Percentiles rank a stretch among this genome's conserved stretches.
These are phyloP conservation scores for Nothophoma quercina DNA, from an alignment of 2,329 filamentous ascomycete species.

Conservation along the genomic window DNA sequence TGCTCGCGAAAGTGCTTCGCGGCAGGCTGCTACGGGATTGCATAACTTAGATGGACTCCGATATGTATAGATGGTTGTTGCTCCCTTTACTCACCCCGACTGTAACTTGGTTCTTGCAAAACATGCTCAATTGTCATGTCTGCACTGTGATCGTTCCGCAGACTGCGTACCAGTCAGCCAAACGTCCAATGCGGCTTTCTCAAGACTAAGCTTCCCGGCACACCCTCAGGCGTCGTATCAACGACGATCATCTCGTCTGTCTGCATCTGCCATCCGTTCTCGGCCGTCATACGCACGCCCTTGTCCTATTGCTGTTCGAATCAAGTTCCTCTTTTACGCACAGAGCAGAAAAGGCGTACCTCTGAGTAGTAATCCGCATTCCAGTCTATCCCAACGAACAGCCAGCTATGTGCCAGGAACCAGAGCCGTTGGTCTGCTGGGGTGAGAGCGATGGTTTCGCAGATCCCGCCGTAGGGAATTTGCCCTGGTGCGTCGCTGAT, in stretches of 20 bases:
- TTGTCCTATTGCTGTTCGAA: neutral
- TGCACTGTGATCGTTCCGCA: no score
- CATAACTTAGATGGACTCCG: neutral
- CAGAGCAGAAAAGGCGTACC: neutral
- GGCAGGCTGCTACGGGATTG: neutral
- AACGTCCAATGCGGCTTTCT: slow-evolving; percentile 12
- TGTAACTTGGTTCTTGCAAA: no score
- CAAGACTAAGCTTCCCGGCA: neutral
- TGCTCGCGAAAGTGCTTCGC: slow-evolving; percentile 19
- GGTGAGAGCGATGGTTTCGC: slow-evolving; percentile 9
- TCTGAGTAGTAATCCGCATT: slow-evolving; percentile 15
- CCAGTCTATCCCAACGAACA: slow-evolving; percentile 19
- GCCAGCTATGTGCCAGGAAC: slow-evolving; percentile 19
- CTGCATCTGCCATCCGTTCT: neutral
- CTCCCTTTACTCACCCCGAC: no score
- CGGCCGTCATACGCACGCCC: neutral
- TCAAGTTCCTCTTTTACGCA: neutral
- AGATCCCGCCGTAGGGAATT: slow-evolving; percentile 9
- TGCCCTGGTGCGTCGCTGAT: slow-evolving; percentile 9
- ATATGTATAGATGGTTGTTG: no score
- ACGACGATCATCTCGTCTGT: neutral
- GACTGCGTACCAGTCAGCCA: no score
- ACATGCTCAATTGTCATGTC: no score
- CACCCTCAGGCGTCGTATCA: slow-evolving; percentile 3
- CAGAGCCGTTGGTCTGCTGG: slow-evolving; percentile 14